These are phyloP conservation scores for Ceratobasidium sp. DNA, from an alignment of 1,284 basidiomycete species.

Conservation along the genomic window DNA sequence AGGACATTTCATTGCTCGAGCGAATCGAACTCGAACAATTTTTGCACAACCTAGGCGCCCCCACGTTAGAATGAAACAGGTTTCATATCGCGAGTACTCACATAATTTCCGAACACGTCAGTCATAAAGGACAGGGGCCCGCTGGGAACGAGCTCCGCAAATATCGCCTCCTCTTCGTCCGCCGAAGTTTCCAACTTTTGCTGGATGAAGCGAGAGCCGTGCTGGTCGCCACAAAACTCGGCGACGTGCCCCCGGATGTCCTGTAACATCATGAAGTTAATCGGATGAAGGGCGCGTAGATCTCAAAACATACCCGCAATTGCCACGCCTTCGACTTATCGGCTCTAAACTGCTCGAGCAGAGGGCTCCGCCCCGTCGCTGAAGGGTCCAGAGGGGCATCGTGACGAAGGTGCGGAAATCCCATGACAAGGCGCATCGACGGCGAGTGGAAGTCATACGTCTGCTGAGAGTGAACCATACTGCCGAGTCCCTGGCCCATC, in stretches of 20 bases:
- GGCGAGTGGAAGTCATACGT: too few species aligned
- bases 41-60: conserved; percentile 79
- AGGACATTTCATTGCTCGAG: conserved; percentile 79
- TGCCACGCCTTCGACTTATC: conserved; percentile 86
- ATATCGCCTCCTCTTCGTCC: conserved; percentile 84
- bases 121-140: conserved; percentile 85
- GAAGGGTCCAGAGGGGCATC: conserved; percentile 40
- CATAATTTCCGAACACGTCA: conserved; percentile 98
- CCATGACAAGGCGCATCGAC: too few species aligned
- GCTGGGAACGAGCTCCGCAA: conserved; percentile 88
- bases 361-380: conserved; percentile 47
- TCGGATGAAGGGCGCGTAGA: neutral
- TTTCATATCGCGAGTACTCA: conserved; percentile 57
- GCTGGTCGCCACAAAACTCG: too few species aligned
- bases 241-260: conserved; percentile 89
- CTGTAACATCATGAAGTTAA: conserved; percentile 60
- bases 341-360: conserved; percentile 87
- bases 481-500: too few species aligned
- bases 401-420: conserved; percentile 34
- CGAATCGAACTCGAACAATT: too few species aligned
- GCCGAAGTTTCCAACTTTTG: too few species aligned
- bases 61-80: conserved; percentile 28
- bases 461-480: too few species aligned
- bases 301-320: conserved; percentile 67
- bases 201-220: too few species aligned